Conservation (phyloP, 2,329 filamentous ascomycete genomes). For the Phaeomoniella chlamydospora region DNA sequence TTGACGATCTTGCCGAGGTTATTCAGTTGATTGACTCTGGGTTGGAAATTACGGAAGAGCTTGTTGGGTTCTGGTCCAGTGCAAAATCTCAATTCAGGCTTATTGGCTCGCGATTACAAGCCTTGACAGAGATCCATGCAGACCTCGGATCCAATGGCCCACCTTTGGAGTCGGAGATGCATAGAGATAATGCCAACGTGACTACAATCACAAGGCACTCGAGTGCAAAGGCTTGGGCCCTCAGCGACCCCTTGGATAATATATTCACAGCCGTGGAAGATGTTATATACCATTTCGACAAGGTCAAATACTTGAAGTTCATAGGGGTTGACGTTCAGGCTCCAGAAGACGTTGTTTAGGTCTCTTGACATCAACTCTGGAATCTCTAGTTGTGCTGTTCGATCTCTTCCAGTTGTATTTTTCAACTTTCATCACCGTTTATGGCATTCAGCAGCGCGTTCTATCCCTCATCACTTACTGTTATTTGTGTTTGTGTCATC, state of each 20-base stretch:
- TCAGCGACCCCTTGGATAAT: neutral
- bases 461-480: neutral
- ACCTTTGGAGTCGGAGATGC: neutral
- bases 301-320: neutral
- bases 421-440: too few relatives aligned
- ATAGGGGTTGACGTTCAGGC: neutral
- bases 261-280: neutral
- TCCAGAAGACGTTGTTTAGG: neutral
- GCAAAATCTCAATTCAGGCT: slow-evolving; percentile 15
- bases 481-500: too few relatives aligned
- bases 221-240: neutral
- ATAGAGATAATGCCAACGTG: neutral
- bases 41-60: slow-evolving; percentile 38
- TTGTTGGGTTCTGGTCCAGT: slow-evolving; percentile 46
- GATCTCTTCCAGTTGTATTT: neutral
- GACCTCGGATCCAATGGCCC: neutral
- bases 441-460: neutral
- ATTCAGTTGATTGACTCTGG: slow-evolving; percentile 41
- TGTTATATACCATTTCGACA: neutral
- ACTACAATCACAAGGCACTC: neutral
- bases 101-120: neutral
- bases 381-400: too few relatives aligned
- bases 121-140: neutral
- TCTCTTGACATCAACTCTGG: too few relatives aligned
- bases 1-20: slow-evolving; percentile 35